A percentile compares a stretch with the other conserved stretches of the same genome.
Evolutionary conservation across 176 grass and related monocot genomes (phyloP).

Genomic region (Triticum dicoccoides): DNA sequence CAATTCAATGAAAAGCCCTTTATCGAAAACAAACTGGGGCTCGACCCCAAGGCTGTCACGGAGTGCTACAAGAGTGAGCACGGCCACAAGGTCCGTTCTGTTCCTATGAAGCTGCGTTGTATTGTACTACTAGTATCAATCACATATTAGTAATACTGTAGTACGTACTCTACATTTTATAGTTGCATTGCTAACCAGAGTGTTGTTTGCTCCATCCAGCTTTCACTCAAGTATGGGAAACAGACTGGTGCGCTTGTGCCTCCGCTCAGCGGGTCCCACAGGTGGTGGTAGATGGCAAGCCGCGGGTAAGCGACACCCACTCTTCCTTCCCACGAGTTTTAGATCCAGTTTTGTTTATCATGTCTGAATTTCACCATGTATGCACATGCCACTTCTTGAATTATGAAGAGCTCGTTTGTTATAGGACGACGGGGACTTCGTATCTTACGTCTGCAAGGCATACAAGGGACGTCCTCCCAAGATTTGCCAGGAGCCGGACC

Average conservation of each 20-base stretch:
- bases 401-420: not conserved
- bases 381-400: not conserved
- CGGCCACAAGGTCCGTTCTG: conserved; percentile 47
- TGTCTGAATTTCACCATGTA: not conserved
- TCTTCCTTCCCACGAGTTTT: not conserved
- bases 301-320: conserved; percentile 32
- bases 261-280: conserved; percentile 72
- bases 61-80: conserved; percentile 57
- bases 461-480: conserved; percentile 59
- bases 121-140: not conserved
- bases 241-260: conserved; percentile 70
- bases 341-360: conserved; percentile 12
- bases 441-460: conserved; percentile 67
- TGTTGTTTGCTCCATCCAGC: conserved; percentile 37
- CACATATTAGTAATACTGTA: not conserved
- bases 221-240: conserved; percentile 65
- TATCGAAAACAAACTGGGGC: conserved; percentile 18
- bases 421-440: conserved; percentile 72
- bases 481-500: conserved; percentile 26
- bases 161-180: not conserved
- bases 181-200: not conserved
- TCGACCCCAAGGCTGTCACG: conserved; percentile 57
- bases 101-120: not conserved
- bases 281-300: conserved; percentile 84
- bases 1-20: no score